Evolutionary conservation across 2,329 filamentous ascomycete genomes (phyloP).

Genomic region (Graphiopsis chlorocephala): DNA sequence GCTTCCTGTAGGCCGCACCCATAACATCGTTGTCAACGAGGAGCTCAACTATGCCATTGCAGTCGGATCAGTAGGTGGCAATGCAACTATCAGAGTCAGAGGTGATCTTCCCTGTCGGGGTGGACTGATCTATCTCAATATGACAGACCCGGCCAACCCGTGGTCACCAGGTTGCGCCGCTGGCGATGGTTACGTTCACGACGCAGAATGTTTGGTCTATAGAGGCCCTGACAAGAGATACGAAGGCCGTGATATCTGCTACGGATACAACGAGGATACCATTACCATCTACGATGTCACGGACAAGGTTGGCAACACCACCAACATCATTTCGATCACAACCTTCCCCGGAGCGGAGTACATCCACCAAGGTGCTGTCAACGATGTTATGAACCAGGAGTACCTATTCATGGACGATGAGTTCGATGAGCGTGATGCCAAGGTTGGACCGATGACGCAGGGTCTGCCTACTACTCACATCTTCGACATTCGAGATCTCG

Average conservation of each 20-base stretch:
- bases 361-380: slow-evolving; percentile 44
- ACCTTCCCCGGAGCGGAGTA: slow-evolving; percentile 50
- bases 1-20: slow-evolving; percentile 46
- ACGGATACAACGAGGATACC: slow-evolving; percentile 52
- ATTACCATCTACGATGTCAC: slow-evolving; percentile 48
- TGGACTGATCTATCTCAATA: slow-evolving; percentile 54
- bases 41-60: slow-evolving; percentile 49
- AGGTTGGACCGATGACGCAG: slow-evolving; percentile 33
- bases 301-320: slow-evolving; percentile 37
- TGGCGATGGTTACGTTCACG: slow-evolving; percentile 56
- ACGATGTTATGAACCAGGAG: slow-evolving; percentile 42
- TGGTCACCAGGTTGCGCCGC: slow-evolving; percentile 50
- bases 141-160: slow-evolving; percentile 51
- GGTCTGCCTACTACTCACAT: slow-evolving; percentile 41
- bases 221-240: slow-evolving; percentile 48
- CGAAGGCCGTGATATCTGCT: slow-evolving; percentile 50
- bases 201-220: slow-evolving; percentile 56
- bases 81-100: slow-evolving; percentile 28
- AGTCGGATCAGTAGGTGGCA: slow-evolving; percentile 38
- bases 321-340: slow-evolving; percentile 48
- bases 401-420: slow-evolving; percentile 55
- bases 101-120: slow-evolving; percentile 37
- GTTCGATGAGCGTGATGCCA: slow-evolving; percentile 48
- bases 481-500: slow-evolving; percentile 48
- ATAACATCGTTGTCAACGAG: slow-evolving; percentile 53